Base-by-base conservation (phyloP, 2,329 filamentous ascomycete species). In the Ampelomyces quisqualis region DNA sequence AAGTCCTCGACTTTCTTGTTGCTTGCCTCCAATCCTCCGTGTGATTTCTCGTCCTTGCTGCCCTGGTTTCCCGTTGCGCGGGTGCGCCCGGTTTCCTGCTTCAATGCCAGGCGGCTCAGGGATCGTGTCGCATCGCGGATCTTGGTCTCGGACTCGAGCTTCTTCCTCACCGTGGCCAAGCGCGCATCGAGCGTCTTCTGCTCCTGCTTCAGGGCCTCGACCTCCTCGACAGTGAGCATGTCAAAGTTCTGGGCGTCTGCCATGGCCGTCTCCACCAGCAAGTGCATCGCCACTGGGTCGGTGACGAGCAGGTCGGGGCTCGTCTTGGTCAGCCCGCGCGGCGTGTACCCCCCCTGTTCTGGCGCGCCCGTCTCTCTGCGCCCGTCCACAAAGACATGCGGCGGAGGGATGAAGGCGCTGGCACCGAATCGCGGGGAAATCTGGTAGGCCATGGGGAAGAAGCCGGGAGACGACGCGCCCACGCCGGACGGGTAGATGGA, bases 261-360 rank as follows among this genome's bases (percentile, higher is more conserved):
- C 45, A 98, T 80, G 14, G 93, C 93, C 14, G 89, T 97, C 73
- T 97, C 91, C 47, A 93, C 90, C 43, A 98, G 79, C 32, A 98
- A 74, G 67, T 97, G 94, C 65, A 95, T 84, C 57, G 90, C 86
- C 30, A 98, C 77, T 0, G 77, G 77, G 57, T 84, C 81, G 51
- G 71, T 75, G 44, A 63, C 58, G 26, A 67, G 49, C 22, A 51
- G 45, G 7, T 62, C 62, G 11, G 64, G 65, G 43, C 50, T 55
- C 8, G 64, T 58, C 34, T 64, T 58, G 18, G 55, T 45, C 14
- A 55, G 49, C 17, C 57, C 57, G 44, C 59, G 66, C 13, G 59
- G 53, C 11, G 52, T 56, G 43, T 65, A 62, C 7, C 47, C 34
- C 37, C 58, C 60, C 20, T 54, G 54, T 27, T 58, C 58, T 35